Evolutionary conservation across 768 basidiomycete species (phyloP).

Genomic region (Calocybe gangraenosa): DNA sequence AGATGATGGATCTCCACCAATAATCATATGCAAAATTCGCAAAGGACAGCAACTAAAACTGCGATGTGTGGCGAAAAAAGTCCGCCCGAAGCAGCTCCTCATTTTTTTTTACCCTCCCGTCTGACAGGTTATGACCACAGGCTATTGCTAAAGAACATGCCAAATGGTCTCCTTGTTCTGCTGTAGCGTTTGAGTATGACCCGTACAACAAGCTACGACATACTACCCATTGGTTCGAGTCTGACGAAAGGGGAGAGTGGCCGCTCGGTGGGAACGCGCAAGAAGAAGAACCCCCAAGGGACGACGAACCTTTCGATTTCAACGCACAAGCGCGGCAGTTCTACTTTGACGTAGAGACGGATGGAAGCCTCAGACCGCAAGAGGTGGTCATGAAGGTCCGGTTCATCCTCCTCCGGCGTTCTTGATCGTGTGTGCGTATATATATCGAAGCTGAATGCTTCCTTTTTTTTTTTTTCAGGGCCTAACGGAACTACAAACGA

Average conservation of each 20-base stretch:
- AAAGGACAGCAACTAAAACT: slow-evolving; percentile 90
- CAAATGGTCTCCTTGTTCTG: slow-evolving; percentile 97
- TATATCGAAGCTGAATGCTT: slow-evolving; percentile 1
- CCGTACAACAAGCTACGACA: slow-evolving; percentile 96
- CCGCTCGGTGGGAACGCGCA: slow-evolving; percentile 82
- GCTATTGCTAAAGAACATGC: slow-evolving; percentile 98
- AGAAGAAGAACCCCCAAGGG: slow-evolving; percentile 77
- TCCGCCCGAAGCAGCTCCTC: slow-evolving; percentile 23
- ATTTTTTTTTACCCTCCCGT: background rate
- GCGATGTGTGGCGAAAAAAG: slow-evolving; percentile 91
- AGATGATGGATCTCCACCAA: slow-evolving; percentile 66
- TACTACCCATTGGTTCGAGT: slow-evolving; percentile 93
- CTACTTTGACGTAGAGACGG: slow-evolving; percentile 93
- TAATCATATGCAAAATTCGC: slow-evolving; percentile 87
- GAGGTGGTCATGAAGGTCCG: slow-evolving; percentile 84
- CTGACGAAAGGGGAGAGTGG: slow-evolving; percentile 82
- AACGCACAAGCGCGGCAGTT: slow-evolving; percentile 85
- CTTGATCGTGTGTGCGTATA: no score
- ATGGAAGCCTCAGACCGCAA: slow-evolving; percentile 84
- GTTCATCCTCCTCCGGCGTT: background rate
- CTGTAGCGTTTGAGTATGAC: slow-evolving; percentile 96
- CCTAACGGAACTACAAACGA: slow-evolving; percentile 72
- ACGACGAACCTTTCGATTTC: slow-evolving; percentile 84
- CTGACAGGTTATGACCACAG: slow-evolving; percentile 35
- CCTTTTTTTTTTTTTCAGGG: slow-evolving; percentile 42